These are phyloP conservation scores for Botrytis medusae DNA, from an alignment of 2,329 filamentous ascomycete genomes.

Conservation along the genomic window DNA sequence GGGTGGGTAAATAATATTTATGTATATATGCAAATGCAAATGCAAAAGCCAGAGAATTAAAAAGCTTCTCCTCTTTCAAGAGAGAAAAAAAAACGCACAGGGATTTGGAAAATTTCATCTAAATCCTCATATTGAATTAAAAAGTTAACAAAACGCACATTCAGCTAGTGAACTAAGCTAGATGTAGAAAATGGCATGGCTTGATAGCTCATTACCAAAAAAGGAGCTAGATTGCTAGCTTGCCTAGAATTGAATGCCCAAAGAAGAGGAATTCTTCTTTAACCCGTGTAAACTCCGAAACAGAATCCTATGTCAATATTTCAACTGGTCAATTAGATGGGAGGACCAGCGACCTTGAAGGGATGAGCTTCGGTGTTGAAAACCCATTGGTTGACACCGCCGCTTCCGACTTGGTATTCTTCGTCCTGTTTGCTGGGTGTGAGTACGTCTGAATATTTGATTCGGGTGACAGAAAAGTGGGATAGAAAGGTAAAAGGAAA, in stretches of 20 bases:
- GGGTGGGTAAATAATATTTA: neutral
- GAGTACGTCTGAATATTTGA: slow-evolving; percentile 10
- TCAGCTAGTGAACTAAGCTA: neutral
- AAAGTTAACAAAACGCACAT: neutral
- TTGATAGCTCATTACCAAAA: neutral
- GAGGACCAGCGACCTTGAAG: slow-evolving; percentile 45
- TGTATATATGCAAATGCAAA: neutral
- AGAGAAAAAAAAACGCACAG: neutral
- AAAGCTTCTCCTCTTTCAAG: neutral
- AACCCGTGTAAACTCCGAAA: neutral
- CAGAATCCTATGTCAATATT: neutral
- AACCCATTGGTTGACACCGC: slow-evolving; percentile 55
- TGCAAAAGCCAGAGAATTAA: neutral
- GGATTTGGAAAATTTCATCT: too few relatives aligned
- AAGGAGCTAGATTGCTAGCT: neutral
- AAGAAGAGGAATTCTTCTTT: neutral
- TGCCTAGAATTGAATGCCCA: neutral
- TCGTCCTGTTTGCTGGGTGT: slow-evolving; percentile 33
- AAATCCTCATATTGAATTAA: neutral
- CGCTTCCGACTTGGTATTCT: slow-evolving; percentile 54
- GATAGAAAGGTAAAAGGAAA: too few relatives aligned
- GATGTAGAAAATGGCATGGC: neutral
- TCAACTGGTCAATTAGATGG: slow-evolving; percentile 26
- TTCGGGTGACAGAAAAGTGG: neutral
- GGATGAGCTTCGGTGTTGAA: slow-evolving; percentile 68